phyloP scores from a whole-genome alignment of 805 yeast genomes.

The Wickerhamomyces pijperi region DNA sequence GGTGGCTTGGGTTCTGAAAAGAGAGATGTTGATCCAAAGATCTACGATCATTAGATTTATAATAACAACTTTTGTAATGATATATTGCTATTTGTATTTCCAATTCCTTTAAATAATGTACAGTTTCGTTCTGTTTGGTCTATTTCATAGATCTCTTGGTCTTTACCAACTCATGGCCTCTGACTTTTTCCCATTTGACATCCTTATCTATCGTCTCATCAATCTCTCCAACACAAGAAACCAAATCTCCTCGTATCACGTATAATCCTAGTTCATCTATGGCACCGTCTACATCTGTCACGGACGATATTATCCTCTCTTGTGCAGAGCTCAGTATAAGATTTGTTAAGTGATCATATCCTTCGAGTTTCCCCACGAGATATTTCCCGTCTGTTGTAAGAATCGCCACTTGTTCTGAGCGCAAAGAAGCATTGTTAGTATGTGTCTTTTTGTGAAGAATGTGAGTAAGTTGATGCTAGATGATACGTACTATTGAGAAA shows the following conservation, averaged over 20 bases:
- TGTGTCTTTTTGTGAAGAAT: neutral
- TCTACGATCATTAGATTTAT: constrained; percentile 10
- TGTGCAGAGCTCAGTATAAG: constrained; percentile 38
- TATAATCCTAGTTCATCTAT: constrained; percentile 32
- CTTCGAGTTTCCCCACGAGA: constrained; percentile 37
- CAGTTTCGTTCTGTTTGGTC: too few species aligned
- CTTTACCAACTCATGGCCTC: constrained; percentile 15
- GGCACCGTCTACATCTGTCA: constrained; percentile 15
- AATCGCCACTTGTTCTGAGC: constrained; percentile 37
- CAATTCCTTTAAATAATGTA: too few species aligned
- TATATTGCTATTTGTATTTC: neutral
- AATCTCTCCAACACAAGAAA: constrained; percentile 44
- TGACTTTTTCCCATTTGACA: constrained; percentile 24
- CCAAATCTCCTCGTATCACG: constrained; percentile 47
- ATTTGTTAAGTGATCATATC: constrained; percentile 58
- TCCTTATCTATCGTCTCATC: constrained; percentile 30
- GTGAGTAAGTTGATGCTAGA: too few species aligned
- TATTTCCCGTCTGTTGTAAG: constrained; percentile 48
- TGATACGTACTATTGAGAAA: constrained; percentile 16
- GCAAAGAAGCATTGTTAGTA: constrained; percentile 9
- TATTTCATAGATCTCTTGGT: constrained; percentile 16
- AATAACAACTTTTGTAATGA: neutral
- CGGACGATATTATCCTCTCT: constrained; percentile 36
- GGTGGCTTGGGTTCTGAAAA: constrained; percentile 23
- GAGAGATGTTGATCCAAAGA: constrained; percentile 13